Evolutionary conservation across 2,329 filamentous ascomycete genomes (phyloP).

Genomic region (Sclerotinia spermophila): DNA sequence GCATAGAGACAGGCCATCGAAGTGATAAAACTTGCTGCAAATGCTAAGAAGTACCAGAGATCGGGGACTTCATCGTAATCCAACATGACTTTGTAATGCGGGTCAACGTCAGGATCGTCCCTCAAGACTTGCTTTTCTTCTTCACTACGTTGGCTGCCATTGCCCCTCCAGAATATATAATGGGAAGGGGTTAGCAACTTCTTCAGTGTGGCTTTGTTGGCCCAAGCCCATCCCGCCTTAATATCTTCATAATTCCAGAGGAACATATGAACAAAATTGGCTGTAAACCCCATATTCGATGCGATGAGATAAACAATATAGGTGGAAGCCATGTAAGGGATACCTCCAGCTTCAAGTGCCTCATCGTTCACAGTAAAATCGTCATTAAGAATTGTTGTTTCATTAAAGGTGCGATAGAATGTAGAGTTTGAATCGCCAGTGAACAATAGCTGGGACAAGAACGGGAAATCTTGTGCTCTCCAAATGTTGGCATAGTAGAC

Average conservation of each 20-base stretch:
- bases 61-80: constrained; percentile 52
- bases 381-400: constrained; percentile 42
- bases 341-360: constrained; percentile 38
- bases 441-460: constrained; percentile 44
- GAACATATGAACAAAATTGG: constrained; percentile 45
- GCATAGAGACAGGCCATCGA: constrained; percentile 43
- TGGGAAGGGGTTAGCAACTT: constrained; percentile 26
- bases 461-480: constrained; percentile 42
- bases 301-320: constrained; percentile 43
- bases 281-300: constrained; percentile 46
- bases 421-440: constrained; percentile 38
- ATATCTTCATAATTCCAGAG: constrained; percentile 42
- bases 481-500: constrained; percentile 45
- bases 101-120: constrained; percentile 35
- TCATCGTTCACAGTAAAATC: constrained; percentile 40
- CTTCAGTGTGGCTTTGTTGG: constrained; percentile 28
- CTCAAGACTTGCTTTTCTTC: constrained; percentile 23
- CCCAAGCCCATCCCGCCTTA: constrained; percentile 36
- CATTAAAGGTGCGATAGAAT: constrained; percentile 42
- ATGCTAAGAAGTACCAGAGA: constrained; percentile 54
- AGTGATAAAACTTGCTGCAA: constrained; percentile 45
- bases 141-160: constrained; percentile 17
- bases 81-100: constrained; percentile 43
- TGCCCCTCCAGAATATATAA: constrained; percentile 30
- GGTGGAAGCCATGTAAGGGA: constrained; percentile 43